Base-by-base conservation (phyloP, 2,329 filamentous ascomycete genomes). In the Penicillium griseofulvum region DNA sequence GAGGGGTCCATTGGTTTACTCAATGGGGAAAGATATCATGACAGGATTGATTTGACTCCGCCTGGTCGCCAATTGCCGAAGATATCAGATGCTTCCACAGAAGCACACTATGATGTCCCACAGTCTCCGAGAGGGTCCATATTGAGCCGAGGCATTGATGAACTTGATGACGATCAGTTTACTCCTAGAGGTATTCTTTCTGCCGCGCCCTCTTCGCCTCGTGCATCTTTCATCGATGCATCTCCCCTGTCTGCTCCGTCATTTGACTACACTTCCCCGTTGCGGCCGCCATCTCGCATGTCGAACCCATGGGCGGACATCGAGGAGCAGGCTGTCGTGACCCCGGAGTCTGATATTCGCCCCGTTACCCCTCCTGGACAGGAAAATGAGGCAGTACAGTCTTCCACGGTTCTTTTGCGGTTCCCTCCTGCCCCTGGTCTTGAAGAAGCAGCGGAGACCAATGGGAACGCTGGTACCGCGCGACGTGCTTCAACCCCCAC, bases 1-100 rank as follows among this genome's bases (percentile, higher is more conserved):
- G 86, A 88, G 67, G 81, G 80, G 61, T 76, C 68, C 45, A 76
- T 75, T 65, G 73, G 72, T 50, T 65, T 76, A 57, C 55, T 72
- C 54, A 63, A 71, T 61, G 71, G 70, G 34, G 74, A 78, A 52
- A 63, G 64, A 11, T 75, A 75, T 50, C 68, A 62, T 12, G 73
- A 75, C 38, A 60, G 65, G 2, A 51, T 74, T 59, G 71, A 71
- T 50, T 39, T 73, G 45, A 63, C 68, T 17, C 64, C 68, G 7
- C 59, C 64, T 14, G 60, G 56, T 5, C 60, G 54, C 19, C 63
- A 58, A 24, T 42, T 53, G 4, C 62, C 62, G 16, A 68, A 67
- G 38, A 37, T 50, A 5, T 46, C 58, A 6, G 58, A 61, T n/a
- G 54, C 52, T 24, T 44, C 45, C 6, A 52, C 55, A 10, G 59